These are phyloP conservation scores for Starmerella bacillaris DNA, from an alignment of 805 yeast species.

Conservation along the genomic window DNA sequence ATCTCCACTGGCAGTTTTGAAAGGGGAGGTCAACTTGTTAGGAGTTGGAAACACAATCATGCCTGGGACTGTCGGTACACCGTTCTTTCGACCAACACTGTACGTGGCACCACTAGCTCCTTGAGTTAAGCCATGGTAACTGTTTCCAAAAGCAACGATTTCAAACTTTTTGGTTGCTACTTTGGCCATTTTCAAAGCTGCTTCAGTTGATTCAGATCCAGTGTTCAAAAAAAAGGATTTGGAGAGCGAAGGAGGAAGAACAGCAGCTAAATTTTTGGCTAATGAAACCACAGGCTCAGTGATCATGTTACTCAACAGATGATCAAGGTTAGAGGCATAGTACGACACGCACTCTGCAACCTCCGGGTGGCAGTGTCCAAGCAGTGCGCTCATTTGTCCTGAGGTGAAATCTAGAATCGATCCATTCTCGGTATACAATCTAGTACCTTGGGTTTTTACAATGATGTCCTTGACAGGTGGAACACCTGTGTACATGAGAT, in stretches of 20 bases:
- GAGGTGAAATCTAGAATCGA: not conserved
- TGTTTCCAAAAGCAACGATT: not conserved
- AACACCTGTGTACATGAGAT: not conserved
- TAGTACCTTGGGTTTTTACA: not conserved
- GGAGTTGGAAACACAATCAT: not conserved
- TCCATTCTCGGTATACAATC: not conserved
- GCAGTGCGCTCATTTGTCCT: not conserved
- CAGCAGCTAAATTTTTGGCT: not conserved
- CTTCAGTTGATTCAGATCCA: not conserved
- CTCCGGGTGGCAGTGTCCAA: not conserved
- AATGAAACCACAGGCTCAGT: not conserved
- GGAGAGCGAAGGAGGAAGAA: not conserved
- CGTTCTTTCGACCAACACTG: not conserved
- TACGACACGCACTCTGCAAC: not conserved
- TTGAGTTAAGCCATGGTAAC: not conserved
- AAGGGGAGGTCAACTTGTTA: not conserved
- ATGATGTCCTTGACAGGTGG: not conserved
- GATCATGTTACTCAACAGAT: not conserved
- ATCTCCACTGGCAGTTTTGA: not conserved
- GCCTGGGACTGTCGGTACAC: not conserved
- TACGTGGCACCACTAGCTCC: not conserved
- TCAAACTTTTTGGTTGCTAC: not conserved
- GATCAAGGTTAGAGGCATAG: not conserved
- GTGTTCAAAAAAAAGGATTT: not conserved
- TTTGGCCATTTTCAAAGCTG: not conserved